These are phyloP conservation scores for Inonotus obliquus DNA, from an alignment of 1,284 basidiomycete genomes.

Conservation along the genomic window DNA sequence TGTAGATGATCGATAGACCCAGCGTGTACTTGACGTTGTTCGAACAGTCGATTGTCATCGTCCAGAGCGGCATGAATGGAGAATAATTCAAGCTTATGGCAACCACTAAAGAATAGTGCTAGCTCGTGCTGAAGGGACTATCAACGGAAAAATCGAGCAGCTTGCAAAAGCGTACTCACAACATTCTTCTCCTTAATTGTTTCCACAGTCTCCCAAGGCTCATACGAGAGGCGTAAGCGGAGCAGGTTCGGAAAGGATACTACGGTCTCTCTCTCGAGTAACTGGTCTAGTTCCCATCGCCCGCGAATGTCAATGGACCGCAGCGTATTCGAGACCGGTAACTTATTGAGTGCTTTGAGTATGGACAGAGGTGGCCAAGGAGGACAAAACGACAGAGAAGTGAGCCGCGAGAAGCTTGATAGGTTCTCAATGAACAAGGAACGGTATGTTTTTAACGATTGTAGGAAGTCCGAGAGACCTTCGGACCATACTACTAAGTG, in stretches of 20 bases:
- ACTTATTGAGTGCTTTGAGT: not conserved
- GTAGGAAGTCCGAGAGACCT: not conserved
- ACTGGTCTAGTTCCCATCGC: not conserved
- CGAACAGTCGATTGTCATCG: not conserved
- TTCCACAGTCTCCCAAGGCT: not conserved
- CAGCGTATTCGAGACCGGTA: not conserved
- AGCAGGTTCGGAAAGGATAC: not conserved
- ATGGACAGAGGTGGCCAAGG: too few species aligned
- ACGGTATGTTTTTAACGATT: not conserved
- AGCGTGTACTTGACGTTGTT: not conserved
- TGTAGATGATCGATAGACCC: conserved; percentile 6
- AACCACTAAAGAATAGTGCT: not conserved
- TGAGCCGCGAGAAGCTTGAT: not conserved
- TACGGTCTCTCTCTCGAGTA: too few species aligned
- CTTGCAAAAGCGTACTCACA: not conserved
- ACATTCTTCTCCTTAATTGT: not conserved
- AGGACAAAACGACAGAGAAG: not conserved
- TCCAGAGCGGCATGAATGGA: conserved; percentile 9
- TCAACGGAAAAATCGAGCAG: not conserved
- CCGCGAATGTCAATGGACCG: not conserved
- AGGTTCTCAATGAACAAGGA: not conserved
- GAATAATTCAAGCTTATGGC: not conserved
- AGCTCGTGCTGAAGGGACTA: not conserved
- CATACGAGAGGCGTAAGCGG: not conserved
- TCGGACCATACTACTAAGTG: not conserved